Evolutionary conservation across 177 flowering plant genomes (phyloP).

Genomic region (Vitis hybrid): DNA sequence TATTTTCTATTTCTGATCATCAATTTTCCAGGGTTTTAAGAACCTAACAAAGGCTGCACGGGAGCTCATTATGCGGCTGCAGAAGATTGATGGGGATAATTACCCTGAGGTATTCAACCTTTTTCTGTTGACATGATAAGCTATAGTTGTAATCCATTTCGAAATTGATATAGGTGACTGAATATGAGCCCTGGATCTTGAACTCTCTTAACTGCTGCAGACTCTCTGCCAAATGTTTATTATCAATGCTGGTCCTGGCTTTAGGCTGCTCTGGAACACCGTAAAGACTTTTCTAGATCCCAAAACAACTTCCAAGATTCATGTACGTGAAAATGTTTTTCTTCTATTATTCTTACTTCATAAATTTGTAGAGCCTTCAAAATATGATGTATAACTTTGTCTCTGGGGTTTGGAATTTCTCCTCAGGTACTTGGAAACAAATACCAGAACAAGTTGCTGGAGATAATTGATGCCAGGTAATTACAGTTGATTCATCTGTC

Average conservation of each 20-base stretch:
- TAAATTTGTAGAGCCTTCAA: not conserved
- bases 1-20: not conserved
- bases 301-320: slow-evolving; percentile 60
- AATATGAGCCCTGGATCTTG: not conserved
- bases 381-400: not conserved
- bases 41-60: slow-evolving; percentile 68
- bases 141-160: not conserved
- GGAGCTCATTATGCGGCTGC: slow-evolving; percentile 61
- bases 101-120: slow-evolving; percentile 70
- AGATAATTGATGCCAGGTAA: slow-evolving; percentile 57
- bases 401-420: not conserved
- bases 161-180: not conserved
- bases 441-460: slow-evolving; percentile 53
- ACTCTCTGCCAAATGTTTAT: slow-evolving; percentile 59
- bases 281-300: slow-evolving; percentile 58
- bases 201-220: slow-evolving; percentile 27
- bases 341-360: too few species aligned
- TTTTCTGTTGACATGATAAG: not conserved
- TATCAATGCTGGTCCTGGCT: slow-evolving; percentile 73
- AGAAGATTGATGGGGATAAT: slow-evolving; percentile 82
- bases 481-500: not conserved
- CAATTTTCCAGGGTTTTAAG: slow-evolving; percentile 55
- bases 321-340: slow-evolving; percentile 28
- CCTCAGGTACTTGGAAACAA: slow-evolving; percentile 46
- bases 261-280: slow-evolving; percentile 56